Evolutionary conservation across 2,329 filamentous ascomycete genomes (phyloP), one percentile per base, ranked within the genome.

Genomic region (Beauveria australis): DNA sequence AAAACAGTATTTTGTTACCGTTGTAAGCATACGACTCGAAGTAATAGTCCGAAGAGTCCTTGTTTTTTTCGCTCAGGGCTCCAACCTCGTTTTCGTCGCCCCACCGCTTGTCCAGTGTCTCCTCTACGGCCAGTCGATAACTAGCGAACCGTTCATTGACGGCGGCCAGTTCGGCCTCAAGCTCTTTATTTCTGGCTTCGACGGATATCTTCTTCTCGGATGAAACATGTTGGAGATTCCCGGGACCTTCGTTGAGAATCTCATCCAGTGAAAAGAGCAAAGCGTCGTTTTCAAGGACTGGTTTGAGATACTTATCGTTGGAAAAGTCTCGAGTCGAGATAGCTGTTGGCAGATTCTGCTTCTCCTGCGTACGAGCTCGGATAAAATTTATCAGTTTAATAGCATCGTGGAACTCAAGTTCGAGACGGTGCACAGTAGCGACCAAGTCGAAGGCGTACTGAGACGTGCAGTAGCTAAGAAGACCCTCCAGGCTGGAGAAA

Each of bases 211-310:
- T 58, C 6, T 49, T 40, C 6, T 26, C 22, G 14, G 26, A 16
- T 12, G 62, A 59, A 10, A 63, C 64, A 18, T 64, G 24, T 26
- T 64, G 59, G 5, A 57, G 72, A 18, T 74, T 67, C 14, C 75
- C 73, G 30, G 78, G 73, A 43, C 78, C 75, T 10, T 81, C 79
- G 19, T 72, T 71, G 14, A 96, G 78, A 14, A 77, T 65, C 64
- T 97, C 94, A 64, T 96, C 93, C 22, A 99, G 79, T 60, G 84
- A 89, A 70, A 95, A 92, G 37, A 99, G 84, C 58, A 97, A 78
- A 4, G 92, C 89, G 71, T 99, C 94, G 66, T 97, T 91, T 62
- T 94, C 88, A 8, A 99, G 76, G 4, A 92, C 87, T 0, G 94
- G 94, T 70, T 89, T 89, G 62, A 99, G 79, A 69, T 87, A 95